Evolutionary conservation across 1,284 basidiomycete genomes (phyloP).

Genomic region (Boletus mariae): DNA sequence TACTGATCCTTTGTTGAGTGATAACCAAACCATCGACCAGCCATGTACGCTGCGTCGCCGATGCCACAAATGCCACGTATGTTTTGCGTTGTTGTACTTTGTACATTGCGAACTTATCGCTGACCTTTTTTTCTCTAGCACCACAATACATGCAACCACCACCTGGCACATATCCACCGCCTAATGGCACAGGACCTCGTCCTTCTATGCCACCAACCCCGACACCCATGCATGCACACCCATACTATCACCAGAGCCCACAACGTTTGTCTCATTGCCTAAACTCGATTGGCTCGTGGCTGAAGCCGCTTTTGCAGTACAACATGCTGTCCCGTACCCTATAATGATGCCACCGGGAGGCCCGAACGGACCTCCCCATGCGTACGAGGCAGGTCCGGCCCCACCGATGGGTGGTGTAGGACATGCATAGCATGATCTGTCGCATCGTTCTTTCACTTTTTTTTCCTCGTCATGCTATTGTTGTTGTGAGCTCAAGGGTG

Average conservation of each 20-base stretch:
- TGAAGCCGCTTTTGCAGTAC: slow-evolving; percentile 48
- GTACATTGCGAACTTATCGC: background rate
- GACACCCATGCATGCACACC: slow-evolving; percentile 76
- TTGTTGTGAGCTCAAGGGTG: slow-evolving; percentile 30
- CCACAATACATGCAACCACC: slow-evolving; percentile 71
- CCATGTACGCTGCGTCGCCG: slow-evolving; percentile 73
- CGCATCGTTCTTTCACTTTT: slow-evolving; percentile 8
- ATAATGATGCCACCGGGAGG: slow-evolving; percentile 74
- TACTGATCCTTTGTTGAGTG: background rate
- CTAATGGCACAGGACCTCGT: slow-evolving; percentile 68
- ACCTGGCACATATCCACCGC: slow-evolving; percentile 66
- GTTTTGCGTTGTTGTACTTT: slow-evolving; percentile 29
- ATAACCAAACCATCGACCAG: slow-evolving; percentile 32
- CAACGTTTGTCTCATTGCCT: slow-evolving; percentile 56
- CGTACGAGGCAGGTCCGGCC: slow-evolving; percentile 65
- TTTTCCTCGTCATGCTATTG: slow-evolving; percentile 16
- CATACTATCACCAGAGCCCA: slow-evolving; percentile 82
- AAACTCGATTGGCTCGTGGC: slow-evolving; percentile 21
- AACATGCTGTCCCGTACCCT: slow-evolving; percentile 76
- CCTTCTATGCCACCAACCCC: slow-evolving; percentile 84
- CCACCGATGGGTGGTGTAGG: slow-evolving; percentile 69
- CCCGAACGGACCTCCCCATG: slow-evolving; percentile 60
- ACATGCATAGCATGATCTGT: slow-evolving; percentile 28
- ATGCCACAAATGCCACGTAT: slow-evolving; percentile 83
- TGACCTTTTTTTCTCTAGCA: slow-evolving; percentile 35